Evolutionary conservation across 805 yeast genomes (phyloP).

Genomic region (Ogataea parapolymorpha): DNA sequence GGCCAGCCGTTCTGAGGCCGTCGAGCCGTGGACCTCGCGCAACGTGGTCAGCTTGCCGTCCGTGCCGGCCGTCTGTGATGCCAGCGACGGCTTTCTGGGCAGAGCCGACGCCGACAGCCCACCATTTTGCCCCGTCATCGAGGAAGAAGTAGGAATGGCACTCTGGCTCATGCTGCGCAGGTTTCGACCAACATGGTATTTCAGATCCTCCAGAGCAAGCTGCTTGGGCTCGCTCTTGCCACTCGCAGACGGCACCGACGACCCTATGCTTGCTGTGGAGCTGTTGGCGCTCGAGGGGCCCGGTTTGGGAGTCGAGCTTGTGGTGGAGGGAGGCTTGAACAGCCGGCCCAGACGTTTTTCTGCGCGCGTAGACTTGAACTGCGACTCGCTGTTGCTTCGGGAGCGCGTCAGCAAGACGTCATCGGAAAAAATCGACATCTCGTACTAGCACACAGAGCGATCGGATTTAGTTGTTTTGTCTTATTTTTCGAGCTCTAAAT

Average conservation of each 20-base stretch:
- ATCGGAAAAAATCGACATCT: slow-evolving; percentile 8
- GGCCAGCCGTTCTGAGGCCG: slow-evolving; percentile 4
- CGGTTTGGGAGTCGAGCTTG: slow-evolving; percentile 1
- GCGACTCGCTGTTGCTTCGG: slow-evolving; percentile 31
- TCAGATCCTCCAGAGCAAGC: slow-evolving; percentile 20
- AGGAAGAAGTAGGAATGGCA: slow-evolving; percentile 5
- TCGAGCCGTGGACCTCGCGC: slow-evolving; percentile 13
- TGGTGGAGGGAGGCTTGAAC: slow-evolving; percentile 25
- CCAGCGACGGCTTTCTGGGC: slow-evolving; percentile 15
- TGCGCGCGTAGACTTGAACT: slow-evolving; percentile 29
- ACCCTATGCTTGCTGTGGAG: neutral
- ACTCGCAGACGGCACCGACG: slow-evolving; percentile 1
- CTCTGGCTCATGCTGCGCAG: slow-evolving; percentile 17
- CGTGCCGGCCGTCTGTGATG: slow-evolving; percentile 11
- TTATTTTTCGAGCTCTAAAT: slow-evolving; percentile 1
- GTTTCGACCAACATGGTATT: slow-evolving; percentile 19
- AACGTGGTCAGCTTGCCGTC: slow-evolving; percentile 16
- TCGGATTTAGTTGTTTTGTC: neutral
- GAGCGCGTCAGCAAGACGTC: slow-evolving; percentile 20
- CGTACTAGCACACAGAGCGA: neutral
- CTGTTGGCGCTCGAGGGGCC: slow-evolving; percentile 1
- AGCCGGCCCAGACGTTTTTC: slow-evolving; percentile 35
- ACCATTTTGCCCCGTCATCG: slow-evolving; percentile 5
- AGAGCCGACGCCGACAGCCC: slow-evolving; percentile 6
- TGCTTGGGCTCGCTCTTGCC: slow-evolving; percentile 16